phyloP scores from a whole-genome alignment of 768 basidiomycete genomes.

The Boletus vermiculosoides region DNA sequence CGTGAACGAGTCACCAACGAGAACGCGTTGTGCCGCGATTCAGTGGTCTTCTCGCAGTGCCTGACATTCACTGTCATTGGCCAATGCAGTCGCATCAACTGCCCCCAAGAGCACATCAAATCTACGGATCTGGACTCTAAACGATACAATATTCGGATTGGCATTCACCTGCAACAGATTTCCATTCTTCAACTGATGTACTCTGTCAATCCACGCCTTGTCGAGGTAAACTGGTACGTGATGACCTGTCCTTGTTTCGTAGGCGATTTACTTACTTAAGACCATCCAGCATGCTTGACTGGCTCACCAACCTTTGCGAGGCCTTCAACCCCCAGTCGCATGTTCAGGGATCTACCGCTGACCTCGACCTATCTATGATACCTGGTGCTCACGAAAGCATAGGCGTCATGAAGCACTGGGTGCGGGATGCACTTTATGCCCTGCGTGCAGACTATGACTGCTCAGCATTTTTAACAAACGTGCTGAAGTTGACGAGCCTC shows the following conservation, averaged over 20 bases:
- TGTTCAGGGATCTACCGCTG: constrained; percentile 42
- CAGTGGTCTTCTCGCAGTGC: constrained; percentile 40
- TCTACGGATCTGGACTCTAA: constrained; percentile 22
- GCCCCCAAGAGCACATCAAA: constrained; percentile 37
- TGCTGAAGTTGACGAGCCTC: constrained; percentile 39
- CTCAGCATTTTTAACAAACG: constrained; percentile 38
- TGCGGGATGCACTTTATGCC: constrained; percentile 38
- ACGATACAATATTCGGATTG: too few species aligned
- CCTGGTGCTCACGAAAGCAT: constrained; percentile 40
- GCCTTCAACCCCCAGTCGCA: constrained; percentile 48
- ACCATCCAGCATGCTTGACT: constrained; percentile 23
- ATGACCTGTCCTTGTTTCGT: not conserved
- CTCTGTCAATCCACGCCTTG: constrained; percentile 7
- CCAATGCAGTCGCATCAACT: constrained; percentile 34
- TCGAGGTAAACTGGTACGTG: constrained; percentile 2
- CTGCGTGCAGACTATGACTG: constrained; percentile 19
- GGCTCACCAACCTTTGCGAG: constrained; percentile 48
- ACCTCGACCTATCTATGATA: constrained; percentile 35
- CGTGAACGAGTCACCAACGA: constrained; percentile 30
- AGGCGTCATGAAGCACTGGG: constrained; percentile 50
- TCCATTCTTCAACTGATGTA: constrained; percentile 39
- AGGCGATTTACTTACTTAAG: not conserved
- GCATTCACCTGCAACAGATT: constrained; percentile 49
- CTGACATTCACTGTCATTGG: constrained; percentile 17
- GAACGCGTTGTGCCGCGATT: constrained; percentile 30